phyloP scores from a whole-genome alignment of 1,284 basidiomycete species.

The Pseudozyma pruni region DNA sequence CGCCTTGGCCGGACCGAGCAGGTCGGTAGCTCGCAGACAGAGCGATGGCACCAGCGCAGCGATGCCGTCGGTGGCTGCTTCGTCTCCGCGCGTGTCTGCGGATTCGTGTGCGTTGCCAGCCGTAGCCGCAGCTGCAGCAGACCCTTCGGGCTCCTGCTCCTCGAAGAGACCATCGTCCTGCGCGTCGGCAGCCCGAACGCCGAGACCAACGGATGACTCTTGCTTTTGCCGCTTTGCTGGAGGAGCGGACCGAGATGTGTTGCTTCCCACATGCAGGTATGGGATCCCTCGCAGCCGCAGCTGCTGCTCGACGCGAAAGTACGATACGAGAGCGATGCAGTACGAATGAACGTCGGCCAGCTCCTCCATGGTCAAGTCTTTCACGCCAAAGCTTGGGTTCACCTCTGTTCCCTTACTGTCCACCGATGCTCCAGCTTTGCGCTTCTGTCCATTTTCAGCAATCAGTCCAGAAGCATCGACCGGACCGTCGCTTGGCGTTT shows the following conservation, averaged over 20 bases:
- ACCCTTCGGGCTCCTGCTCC: constrained; percentile 23
- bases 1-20: constrained; percentile 83
- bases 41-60: constrained; percentile 82
- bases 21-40: constrained; percentile 81
- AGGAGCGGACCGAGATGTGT: constrained; percentile 32
- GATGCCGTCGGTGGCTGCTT: constrained; percentile 19
- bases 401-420: not conserved
- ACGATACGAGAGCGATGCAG: constrained; percentile 84
- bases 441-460: constrained; percentile 25
- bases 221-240: constrained; percentile 20
- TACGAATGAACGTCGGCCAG: constrained; percentile 54
- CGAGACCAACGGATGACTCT: not conserved
- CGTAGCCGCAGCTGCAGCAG: not conserved
- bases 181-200: constrained; percentile 8
- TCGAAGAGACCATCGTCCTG: constrained; percentile 31
- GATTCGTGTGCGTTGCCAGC: constrained; percentile 67
- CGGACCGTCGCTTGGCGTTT: constrained; percentile 1
- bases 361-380: constrained; percentile 46
- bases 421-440: constrained; percentile 9
- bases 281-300: constrained; percentile 83
- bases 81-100: constrained; percentile 65
- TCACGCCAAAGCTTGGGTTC: constrained; percentile 3
- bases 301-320: constrained; percentile 86
- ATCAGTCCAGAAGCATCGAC: not conserved
- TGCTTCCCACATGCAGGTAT: constrained; percentile 79